Conservation (phyloP, 2,329 filamentous ascomycete species). For the Rhexocercosporidium sp. region DNA sequence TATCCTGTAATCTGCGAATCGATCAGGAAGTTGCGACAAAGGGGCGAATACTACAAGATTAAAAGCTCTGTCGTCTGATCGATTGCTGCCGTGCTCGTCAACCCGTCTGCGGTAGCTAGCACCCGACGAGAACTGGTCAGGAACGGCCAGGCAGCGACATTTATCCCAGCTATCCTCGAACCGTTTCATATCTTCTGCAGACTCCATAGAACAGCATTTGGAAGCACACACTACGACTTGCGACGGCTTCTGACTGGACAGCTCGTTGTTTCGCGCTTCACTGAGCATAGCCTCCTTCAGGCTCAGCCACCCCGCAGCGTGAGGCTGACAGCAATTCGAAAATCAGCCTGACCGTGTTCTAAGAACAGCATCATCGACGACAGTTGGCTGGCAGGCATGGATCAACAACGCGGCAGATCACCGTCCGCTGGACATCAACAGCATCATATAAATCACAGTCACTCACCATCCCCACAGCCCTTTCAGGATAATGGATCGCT, state of each 20-base stretch:
- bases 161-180: conserved; percentile 10
- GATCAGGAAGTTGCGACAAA: conserved; percentile 2
- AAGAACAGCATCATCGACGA: conserved; percentile 44
- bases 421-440: conserved; percentile 61
- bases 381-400: conserved; percentile 47
- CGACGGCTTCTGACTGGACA: conserved; percentile 26
- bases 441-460: conserved; percentile 71
- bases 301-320: conserved; percentile 39
- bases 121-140: conserved; percentile 19
- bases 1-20: conserved; percentile 1
- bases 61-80: conserved; percentile 7
- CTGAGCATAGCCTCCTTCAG: conserved; percentile 36
- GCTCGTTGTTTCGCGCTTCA: conserved; percentile 32
- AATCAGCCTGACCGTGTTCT: conserved; percentile 39
- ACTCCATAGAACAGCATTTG: conserved; percentile 13
- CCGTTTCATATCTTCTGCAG: conserved; percentile 22
- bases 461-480: conserved; percentile 64
- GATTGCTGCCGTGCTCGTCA: background rate
- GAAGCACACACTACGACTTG: conserved; percentile 15
- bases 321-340: conserved; percentile 33
- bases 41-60: background rate
- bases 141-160: conserved; percentile 28
- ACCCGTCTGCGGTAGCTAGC: background rate
- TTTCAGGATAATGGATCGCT: conserved; percentile 55
- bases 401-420: conserved; percentile 66